These are phyloP conservation scores for Neofusicoccum parvum DNA, from an alignment of 2,329 filamentous ascomycete genomes.

Conservation along the genomic window DNA sequence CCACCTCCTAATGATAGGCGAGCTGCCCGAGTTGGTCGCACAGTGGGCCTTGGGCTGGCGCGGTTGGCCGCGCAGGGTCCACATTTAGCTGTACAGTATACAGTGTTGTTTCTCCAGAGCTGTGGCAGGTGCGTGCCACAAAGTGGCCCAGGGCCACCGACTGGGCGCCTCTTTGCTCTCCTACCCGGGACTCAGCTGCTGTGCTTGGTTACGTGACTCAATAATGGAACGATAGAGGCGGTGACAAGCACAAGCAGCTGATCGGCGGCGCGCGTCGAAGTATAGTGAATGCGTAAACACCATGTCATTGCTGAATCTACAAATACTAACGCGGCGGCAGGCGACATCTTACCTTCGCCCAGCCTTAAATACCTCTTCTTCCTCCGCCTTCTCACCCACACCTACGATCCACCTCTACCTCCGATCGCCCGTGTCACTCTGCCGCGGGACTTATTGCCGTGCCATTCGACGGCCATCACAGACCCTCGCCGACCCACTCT, in stretches of 20 bases:
- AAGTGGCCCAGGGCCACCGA: slow-evolving; percentile 11
- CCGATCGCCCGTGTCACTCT: too few species aligned
- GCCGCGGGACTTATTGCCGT: background rate
- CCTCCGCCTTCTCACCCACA: background rate
- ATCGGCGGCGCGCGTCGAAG: slow-evolving; percentile 1
- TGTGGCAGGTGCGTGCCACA: slow-evolving; percentile 10
- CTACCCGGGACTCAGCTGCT: slow-evolving; percentile 13
- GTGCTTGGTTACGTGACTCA: slow-evolving; percentile 19
- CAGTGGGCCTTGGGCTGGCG: background rate
- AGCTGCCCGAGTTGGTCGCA: background rate
- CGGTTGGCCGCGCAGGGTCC: slow-evolving; percentile 11
- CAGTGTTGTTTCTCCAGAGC: slow-evolving; percentile 7
- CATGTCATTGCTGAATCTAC: slow-evolving; percentile 5
- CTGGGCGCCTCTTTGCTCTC: slow-evolving; percentile 8
- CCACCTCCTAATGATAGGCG: background rate
- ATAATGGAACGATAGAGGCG: slow-evolving; percentile 2
- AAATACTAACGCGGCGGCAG: background rate
- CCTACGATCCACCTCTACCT: too few species aligned
- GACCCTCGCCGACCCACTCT: background rate
- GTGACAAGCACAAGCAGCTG: slow-evolving; percentile 1
- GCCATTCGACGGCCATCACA: background rate
- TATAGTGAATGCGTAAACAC: slow-evolving; percentile 14
- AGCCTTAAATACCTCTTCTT: background rate
- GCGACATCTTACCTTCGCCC: background rate
- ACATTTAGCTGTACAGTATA: slow-evolving; percentile 10